Percentiles rank a stretch among this genome's conserved stretches.
Conservation (phyloP, 192 early-diverging fungal species). For the Backusella tuberculispora region DNA sequence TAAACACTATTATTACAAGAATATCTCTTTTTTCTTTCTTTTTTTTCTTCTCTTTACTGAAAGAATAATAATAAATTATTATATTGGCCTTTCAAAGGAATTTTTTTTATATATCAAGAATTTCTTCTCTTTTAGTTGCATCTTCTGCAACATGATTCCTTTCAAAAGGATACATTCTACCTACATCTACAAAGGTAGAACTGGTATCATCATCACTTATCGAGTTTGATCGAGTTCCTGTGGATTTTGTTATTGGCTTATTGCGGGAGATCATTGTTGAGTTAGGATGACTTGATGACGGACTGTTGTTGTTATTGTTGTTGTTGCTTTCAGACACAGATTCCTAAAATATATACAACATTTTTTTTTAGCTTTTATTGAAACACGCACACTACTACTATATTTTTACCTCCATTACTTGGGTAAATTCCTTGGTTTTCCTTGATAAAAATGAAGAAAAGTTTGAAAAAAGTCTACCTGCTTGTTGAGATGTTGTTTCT, state of each 20-base stretch:
- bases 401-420: constrained; percentile 49
- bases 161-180: constrained; percentile 29
- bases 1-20: too few relatives aligned
- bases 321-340: not conserved
- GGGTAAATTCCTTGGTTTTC: constrained; percentile 50
- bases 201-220: constrained; percentile 27
- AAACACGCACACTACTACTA: not conserved
- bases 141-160: not conserved
- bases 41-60: not conserved
- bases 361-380: not conserved
- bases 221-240: not conserved
- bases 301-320: not conserved
- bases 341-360: constrained; percentile 1
- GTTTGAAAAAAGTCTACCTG: constrained; percentile 51
- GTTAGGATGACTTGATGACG: not conserved
- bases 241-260: not conserved
- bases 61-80: not conserved
- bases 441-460: constrained; percentile 51
- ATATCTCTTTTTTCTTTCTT: not conserved
- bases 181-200: constrained; percentile 37
- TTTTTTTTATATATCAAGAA: constrained; percentile 8
- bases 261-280: not conserved
- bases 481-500: constrained; percentile 47
- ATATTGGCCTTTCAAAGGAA: not conserved
- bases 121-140: not conserved